Evolutionary conservation across 345 rosid genomes (phyloP).

Genomic region (Dimocarpus longan): DNA sequence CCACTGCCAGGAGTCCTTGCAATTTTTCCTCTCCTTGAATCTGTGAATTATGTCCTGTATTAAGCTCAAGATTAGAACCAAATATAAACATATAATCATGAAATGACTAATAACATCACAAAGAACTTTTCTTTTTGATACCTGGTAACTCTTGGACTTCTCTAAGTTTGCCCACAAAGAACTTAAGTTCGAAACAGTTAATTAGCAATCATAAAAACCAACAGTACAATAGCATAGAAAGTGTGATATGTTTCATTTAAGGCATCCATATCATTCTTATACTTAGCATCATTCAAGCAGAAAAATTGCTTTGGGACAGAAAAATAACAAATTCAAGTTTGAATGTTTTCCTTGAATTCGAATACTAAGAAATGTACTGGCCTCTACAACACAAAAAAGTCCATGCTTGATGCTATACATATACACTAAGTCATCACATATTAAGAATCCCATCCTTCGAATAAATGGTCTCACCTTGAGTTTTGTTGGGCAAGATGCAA

Average conservation of each 20-base stretch:
- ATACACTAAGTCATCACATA: not conserved
- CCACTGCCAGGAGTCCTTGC: conserved; percentile 64
- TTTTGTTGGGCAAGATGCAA: not conserved
- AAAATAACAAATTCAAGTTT: not conserved
- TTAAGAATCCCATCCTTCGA: not conserved
- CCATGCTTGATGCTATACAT: not conserved
- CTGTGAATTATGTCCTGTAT: conserved; percentile 87
- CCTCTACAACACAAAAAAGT: not conserved
- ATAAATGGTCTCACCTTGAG: not conserved
- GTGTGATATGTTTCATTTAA: not conserved
- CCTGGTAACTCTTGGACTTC: not conserved
- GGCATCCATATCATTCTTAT: not conserved
- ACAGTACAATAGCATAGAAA: not conserved
- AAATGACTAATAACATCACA: not conserved
- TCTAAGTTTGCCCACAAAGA: not conserved
- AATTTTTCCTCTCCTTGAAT: conserved; percentile 73
- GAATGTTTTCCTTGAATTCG: not conserved
- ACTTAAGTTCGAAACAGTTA: not conserved
- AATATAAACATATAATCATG: not conserved
- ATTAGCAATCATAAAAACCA: conserved; percentile 5
- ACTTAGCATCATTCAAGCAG: conserved; percentile 3
- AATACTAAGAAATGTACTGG: not conserved
- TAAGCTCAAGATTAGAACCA: conserved; percentile 21
- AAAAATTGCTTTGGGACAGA: not conserved
- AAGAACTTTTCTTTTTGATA: not conserved